Percentiles rank a stretch among this genome's conserved stretches.
Conservation (phyloP, 1,139 yeast genomes). For the Candida mesenterica region DNA sequence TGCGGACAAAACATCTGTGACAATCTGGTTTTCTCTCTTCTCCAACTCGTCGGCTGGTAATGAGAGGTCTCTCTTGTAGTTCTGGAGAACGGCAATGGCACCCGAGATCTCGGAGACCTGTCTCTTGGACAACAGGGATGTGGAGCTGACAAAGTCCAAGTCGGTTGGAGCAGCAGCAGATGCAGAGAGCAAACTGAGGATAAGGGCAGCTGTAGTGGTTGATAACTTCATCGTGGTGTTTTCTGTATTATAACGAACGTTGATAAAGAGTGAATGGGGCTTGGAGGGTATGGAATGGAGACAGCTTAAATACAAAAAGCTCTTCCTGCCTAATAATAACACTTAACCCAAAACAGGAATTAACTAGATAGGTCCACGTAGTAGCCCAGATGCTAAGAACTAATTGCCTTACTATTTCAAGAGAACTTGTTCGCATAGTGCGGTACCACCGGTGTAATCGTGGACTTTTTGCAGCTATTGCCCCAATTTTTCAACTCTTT, state of each 20-base stretch:
- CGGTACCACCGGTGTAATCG: too few relatives aligned
- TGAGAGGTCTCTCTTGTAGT: slow-evolving; percentile 29
- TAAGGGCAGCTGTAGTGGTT: slow-evolving; percentile 29
- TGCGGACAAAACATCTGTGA: slow-evolving; percentile 42
- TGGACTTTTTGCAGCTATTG: too few relatives aligned
- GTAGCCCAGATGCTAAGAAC: too few relatives aligned
- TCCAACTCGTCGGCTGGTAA: slow-evolving; percentile 26
- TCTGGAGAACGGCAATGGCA: slow-evolving; percentile 30
- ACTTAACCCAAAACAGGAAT: too few relatives aligned
- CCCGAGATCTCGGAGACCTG: slow-evolving; percentile 28
- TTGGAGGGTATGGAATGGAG: neutral
- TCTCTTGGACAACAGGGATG: slow-evolving; percentile 29
- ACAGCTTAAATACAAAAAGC: neutral
- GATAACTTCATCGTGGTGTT: slow-evolving; percentile 30
- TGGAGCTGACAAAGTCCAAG: slow-evolving; percentile 15
- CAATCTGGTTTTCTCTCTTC: slow-evolving; percentile 42
- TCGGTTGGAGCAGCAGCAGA: slow-evolving; percentile 36
- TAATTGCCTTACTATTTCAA: too few relatives aligned
- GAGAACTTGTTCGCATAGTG: too few relatives aligned
- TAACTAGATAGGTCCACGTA: too few relatives aligned
- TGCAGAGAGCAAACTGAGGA: slow-evolving; percentile 31
- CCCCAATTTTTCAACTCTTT: too few relatives aligned
- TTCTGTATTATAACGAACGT: slow-evolving; percentile 1
- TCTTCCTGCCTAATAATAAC: too few relatives aligned
- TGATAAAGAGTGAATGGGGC: neutral